Evolutionary conservation across 2,329 filamentous ascomycete genomes (phyloP).

Genomic region (Chaetomium globosum): DNA sequence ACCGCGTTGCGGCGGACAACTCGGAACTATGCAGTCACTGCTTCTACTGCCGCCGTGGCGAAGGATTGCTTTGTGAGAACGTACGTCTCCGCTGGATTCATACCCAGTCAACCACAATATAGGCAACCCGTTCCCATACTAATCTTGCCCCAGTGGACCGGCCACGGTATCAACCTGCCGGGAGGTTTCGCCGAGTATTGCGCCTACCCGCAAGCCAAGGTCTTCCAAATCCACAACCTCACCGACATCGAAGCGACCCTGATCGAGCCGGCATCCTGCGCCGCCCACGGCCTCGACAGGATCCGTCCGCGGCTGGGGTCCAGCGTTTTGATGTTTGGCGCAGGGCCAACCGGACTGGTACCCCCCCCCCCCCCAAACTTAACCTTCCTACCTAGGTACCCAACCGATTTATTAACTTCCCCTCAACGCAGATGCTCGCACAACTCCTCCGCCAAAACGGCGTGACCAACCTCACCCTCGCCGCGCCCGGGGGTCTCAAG

Average conservation of each 20-base stretch:
- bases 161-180: conserved; percentile 67
- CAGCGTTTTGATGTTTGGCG: conserved; percentile 61
- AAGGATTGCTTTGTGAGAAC: conserved; percentile 69
- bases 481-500: conserved; percentile 69
- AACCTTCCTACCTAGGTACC: conserved; percentile 17
- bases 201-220: conserved; percentile 55
- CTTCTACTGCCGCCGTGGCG: conserved; percentile 72
- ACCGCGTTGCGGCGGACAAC: conserved; percentile 66
- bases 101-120: no score
- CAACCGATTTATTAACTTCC: not conserved
- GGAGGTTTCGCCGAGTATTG: conserved; percentile 74
- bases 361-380: conserved; percentile 28
- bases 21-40: conserved; percentile 70
- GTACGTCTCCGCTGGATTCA: not conserved
- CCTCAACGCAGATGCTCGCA: conserved; percentile 50
- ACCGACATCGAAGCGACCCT: conserved; percentile 69
- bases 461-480: conserved; percentile 69
- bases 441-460: conserved; percentile 67
- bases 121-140: not conserved
- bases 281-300: conserved; percentile 70
- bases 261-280: conserved; percentile 70
- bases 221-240: conserved; percentile 68
- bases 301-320: conserved; percentile 68
- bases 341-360: conserved; percentile 51
- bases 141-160: conserved; percentile 51